Evolutionary conservation across 495 filamentous ascomycete species (phyloP).

Genomic region (Jackrogersella multiformis): DNA sequence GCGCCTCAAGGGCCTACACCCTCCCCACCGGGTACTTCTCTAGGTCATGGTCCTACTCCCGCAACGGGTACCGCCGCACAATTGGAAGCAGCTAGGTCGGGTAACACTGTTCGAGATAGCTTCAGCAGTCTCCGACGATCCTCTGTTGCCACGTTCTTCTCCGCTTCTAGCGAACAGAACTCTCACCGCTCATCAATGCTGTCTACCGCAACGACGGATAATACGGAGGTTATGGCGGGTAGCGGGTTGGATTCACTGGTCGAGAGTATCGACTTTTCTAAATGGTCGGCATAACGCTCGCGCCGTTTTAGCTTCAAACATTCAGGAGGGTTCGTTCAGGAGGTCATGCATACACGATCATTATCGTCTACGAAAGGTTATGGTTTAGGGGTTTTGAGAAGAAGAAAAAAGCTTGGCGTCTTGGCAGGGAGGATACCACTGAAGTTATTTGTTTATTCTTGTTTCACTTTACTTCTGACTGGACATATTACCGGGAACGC

Average conservation of each 20-base stretch:
- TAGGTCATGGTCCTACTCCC: slow-evolving; percentile 31
- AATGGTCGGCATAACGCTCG: slow-evolving; percentile 53
- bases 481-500: slow-evolving; percentile 17
- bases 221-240: slow-evolving; percentile 54
- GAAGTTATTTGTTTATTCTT: slow-evolving; percentile 29
- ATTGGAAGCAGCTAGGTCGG: slow-evolving; percentile 47
- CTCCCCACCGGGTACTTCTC: slow-evolving; percentile 54
- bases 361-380: slow-evolving; percentile 35
- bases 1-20: slow-evolving; percentile 44
- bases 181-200: slow-evolving; percentile 63
- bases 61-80: slow-evolving; percentile 23
- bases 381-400: slow-evolving; percentile 28
- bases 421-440: slow-evolving; percentile 47
- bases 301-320: not conserved
- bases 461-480: slow-evolving; percentile 12
- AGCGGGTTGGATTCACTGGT: slow-evolving; percentile 60
- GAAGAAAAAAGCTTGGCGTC: slow-evolving; percentile 45
- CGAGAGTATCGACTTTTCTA: slow-evolving; percentile 68
- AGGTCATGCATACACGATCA: slow-evolving; percentile 32
- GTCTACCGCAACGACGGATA: slow-evolving; percentile 58
- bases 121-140: slow-evolving; percentile 59
- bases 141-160: slow-evolving; percentile 65
- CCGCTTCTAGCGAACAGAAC: slow-evolving; percentile 55
- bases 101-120: slow-evolving; percentile 60
- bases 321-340: not conserved